Percentiles rank a stretch among this genome's conserved stretches.
phyloP scores from a whole-genome alignment of 2,329 filamentous ascomycete genomes.

The Berkeleyomyces rouxiae region DNA sequence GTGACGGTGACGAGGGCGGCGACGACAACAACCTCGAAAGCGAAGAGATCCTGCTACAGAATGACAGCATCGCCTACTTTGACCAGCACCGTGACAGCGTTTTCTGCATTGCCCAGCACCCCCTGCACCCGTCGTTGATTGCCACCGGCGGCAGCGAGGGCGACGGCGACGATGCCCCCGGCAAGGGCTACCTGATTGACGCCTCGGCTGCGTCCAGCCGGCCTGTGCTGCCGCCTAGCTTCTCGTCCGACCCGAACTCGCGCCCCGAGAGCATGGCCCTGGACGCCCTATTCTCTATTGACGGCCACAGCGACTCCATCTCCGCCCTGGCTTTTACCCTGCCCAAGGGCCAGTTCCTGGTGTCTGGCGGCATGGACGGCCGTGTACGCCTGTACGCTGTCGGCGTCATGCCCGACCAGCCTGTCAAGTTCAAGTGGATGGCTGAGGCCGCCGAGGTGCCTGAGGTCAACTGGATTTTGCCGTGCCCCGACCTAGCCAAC shows the following conservation, averaged over 20 bases:
- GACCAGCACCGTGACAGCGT: conserved; percentile 81
- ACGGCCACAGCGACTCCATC: conserved; percentile 86
- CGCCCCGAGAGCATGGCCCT: conserved; percentile 38
- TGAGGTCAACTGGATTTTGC: conserved; percentile 78
- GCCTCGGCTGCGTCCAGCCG: conserved; percentile 43
- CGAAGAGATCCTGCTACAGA: conserved; percentile 61
- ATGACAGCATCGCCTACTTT: conserved; percentile 88
- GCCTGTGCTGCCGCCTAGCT: conserved; percentile 62
- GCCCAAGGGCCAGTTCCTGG: conserved; percentile 64
- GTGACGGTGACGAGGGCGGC: conserved; percentile 45
- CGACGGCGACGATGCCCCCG: conserved; percentile 41
- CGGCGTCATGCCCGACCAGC: conserved; percentile 28
- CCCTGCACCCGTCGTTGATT: conserved; percentile 56
- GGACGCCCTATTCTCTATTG: conserved; percentile 52
- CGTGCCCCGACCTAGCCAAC: conserved; percentile 55
- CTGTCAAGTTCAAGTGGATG: conserved; percentile 42
- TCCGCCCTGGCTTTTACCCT: conserved; percentile 74
- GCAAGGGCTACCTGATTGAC: conserved; percentile 77
- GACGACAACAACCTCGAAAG: conserved; percentile 25
- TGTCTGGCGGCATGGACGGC: conserved; percentile 81
- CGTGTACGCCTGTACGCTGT: conserved; percentile 54
- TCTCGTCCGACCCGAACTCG: conserved; percentile 47
- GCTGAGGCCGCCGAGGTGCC: conserved; percentile 77
- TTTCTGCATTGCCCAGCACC: conserved; percentile 90
- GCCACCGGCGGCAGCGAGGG: conserved; percentile 67